Conservation (phyloP, 2,329 filamentous ascomycete species). For the Botrytis hyacinthi region DNA sequence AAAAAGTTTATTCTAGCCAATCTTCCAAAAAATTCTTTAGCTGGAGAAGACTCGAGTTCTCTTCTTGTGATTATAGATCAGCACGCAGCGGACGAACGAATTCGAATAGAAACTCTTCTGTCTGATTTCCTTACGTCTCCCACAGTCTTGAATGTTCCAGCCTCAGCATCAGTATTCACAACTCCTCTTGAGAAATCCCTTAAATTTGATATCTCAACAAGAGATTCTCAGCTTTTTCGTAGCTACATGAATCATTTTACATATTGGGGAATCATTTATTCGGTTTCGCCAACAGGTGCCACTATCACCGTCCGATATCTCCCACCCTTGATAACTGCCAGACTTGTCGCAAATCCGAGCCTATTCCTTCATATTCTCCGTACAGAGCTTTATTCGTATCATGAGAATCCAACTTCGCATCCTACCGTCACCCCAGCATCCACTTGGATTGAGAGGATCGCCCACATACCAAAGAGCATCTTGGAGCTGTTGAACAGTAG, state of each 20-base stretch:
- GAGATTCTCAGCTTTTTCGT: slow-evolving; percentile 60
- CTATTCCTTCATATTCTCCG: slow-evolving; percentile 73
- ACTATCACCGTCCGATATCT: slow-evolving; percentile 55
- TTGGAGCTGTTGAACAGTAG: slow-evolving; percentile 74
- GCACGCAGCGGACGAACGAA: slow-evolving; percentile 90
- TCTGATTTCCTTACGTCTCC: slow-evolving; percentile 48
- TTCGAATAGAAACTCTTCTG: slow-evolving; percentile 74
- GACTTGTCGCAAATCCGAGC: slow-evolving; percentile 70
- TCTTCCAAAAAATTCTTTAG: slow-evolving; percentile 14
- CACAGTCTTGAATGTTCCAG: neutral
- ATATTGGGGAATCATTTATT: slow-evolving; percentile 69
- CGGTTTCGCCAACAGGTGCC: slow-evolving; percentile 16
- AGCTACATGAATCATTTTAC: slow-evolving; percentile 57
- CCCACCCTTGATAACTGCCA: slow-evolving; percentile 70
- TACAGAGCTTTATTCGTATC: slow-evolving; percentile 66
- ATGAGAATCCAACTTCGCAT: slow-evolving; percentile 21
- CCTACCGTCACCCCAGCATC: slow-evolving; percentile 26
- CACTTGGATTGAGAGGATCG: slow-evolving; percentile 61
- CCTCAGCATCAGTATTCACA: slow-evolving; percentile 34
- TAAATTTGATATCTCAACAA: slow-evolving; percentile 59
- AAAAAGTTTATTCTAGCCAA: slow-evolving; percentile 81
- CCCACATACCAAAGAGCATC: slow-evolving; percentile 70
- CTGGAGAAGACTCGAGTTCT: slow-evolving; percentile 25
- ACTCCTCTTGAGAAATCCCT: slow-evolving; percentile 53
- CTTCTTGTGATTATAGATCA: slow-evolving; percentile 81